Percentiles rank a stretch among this genome's conserved stretches.
These are phyloP conservation scores for Arachis hypogaea DNA, from an alignment of 306 rosid species.

Conservation along the genomic window DNA sequence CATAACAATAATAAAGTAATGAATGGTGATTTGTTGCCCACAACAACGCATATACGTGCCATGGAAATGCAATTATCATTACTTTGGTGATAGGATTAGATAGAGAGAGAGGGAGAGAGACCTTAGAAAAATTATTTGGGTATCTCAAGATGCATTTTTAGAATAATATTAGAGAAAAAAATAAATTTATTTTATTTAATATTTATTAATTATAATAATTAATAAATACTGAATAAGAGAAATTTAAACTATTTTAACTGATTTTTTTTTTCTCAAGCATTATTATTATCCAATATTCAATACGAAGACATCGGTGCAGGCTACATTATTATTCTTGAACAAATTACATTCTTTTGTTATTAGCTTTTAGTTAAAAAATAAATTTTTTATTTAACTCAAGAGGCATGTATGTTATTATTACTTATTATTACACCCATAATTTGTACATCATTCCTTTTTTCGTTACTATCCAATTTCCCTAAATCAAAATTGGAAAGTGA, in stretches of 20 bases:
- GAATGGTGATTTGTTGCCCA: slow-evolving; percentile 12
- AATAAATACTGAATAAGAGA: too few species aligned
- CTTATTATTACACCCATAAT: not conserved
- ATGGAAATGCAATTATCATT: not conserved
- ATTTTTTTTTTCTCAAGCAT: too few species aligned
- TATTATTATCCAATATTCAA: too few species aligned
- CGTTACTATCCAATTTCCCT: not conserved
- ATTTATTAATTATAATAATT: too few species aligned
- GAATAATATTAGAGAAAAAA: too few species aligned
- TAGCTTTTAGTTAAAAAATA: too few species aligned
- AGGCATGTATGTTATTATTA: not conserved
- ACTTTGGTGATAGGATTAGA: not conserved
- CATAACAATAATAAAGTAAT: not conserved
- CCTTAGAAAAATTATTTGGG: not conserved
- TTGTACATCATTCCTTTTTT: too few species aligned
- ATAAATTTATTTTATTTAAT: too few species aligned
- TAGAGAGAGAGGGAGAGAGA: not conserved
- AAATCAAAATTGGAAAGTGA: too few species aligned
- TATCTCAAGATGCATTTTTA: not conserved
- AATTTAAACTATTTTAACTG: not conserved
- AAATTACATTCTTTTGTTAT: not conserved
- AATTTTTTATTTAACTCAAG: not conserved
- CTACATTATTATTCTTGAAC: not conserved
- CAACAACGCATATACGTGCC: not conserved
- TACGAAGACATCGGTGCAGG: not conserved